These are phyloP conservation scores for Hericium alpestre DNA, from an alignment of 768 basidiomycete genomes.

Conservation along the genomic window DNA sequence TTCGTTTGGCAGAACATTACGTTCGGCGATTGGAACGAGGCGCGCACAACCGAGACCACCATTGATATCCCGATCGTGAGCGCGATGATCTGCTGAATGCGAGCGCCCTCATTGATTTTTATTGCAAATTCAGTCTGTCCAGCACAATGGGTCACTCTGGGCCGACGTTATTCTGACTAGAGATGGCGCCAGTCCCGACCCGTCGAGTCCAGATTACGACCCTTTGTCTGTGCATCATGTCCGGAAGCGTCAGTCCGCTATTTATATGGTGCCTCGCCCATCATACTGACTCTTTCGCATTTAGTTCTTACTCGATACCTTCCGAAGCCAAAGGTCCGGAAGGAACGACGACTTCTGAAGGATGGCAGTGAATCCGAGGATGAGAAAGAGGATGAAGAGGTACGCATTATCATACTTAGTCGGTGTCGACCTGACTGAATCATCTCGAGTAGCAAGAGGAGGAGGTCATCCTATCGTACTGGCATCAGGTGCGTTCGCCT, in stretches of 20 bases:
- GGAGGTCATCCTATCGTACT: constrained; percentile 70
- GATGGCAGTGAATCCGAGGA: constrained; percentile 27
- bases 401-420: constrained; percentile 3
- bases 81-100: background rate
- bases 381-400: constrained; percentile 40
- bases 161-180: constrained; percentile 70
- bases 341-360: constrained; percentile 71
- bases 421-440: background rate
- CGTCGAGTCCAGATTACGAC: constrained; percentile 41
- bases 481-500: constrained; percentile 52
- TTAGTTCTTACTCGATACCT: constrained; percentile 82
- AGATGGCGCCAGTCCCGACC: constrained; percentile 57
- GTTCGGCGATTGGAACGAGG: constrained; percentile 67
- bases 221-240: constrained; percentile 53
- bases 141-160: constrained; percentile 74
- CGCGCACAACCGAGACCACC: constrained; percentile 40
- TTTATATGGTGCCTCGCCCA: background rate
- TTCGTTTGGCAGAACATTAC: constrained; percentile 73
- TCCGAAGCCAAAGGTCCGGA: constrained; percentile 59
- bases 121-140: constrained; percentile 44
- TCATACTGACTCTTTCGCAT: background rate
- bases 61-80: constrained; percentile 62
- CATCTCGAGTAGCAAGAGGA: constrained; percentile 22
- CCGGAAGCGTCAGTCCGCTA: constrained; percentile 52
- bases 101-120: background rate